These are phyloP conservation scores for Diaporthe longicolla DNA, from an alignment of 2,329 filamentous ascomycete species.

Conservation along the genomic window DNA sequence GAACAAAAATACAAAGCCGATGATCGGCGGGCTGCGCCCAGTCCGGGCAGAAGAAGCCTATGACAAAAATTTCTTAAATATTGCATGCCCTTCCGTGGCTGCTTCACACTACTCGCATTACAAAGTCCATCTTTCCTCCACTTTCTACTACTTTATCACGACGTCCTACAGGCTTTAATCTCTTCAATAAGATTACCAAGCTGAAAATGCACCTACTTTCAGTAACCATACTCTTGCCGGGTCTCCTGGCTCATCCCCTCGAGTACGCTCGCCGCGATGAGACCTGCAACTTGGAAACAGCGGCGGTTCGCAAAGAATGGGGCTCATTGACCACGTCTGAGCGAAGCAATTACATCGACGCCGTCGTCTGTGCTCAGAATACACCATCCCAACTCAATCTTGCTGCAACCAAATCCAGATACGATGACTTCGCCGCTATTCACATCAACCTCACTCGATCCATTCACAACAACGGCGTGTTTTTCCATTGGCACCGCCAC, in stretches of 20 bases:
- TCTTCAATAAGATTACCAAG: no score
- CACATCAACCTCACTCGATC: constrained; percentile 42
- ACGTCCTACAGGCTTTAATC: no score
- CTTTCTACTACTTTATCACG: no score
- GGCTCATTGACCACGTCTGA: background rate
- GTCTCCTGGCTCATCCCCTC: background rate
- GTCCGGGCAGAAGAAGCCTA: background rate
- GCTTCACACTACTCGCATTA: background rate
- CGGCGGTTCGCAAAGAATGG: constrained; percentile 5
- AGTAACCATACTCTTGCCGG: background rate
- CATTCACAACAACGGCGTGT: constrained; percentile 31
- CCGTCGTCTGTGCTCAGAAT: background rate
- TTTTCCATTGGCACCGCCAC: constrained; percentile 35
- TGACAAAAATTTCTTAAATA: background rate
- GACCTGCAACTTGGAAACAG: background rate
- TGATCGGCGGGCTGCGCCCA: background rate
- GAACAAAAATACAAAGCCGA: background rate
- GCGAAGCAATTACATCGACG: background rate
- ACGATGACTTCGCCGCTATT: constrained; percentile 51
- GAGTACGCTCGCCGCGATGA: background rate
- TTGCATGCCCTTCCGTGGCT: background rate
- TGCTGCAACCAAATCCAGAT: background rate
- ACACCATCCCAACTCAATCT: background rate
- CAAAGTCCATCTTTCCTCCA: no score
- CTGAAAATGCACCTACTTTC: background rate